Conservation (phyloP, 208 protist species). For the Acanthamoeba royreba region DNA sequence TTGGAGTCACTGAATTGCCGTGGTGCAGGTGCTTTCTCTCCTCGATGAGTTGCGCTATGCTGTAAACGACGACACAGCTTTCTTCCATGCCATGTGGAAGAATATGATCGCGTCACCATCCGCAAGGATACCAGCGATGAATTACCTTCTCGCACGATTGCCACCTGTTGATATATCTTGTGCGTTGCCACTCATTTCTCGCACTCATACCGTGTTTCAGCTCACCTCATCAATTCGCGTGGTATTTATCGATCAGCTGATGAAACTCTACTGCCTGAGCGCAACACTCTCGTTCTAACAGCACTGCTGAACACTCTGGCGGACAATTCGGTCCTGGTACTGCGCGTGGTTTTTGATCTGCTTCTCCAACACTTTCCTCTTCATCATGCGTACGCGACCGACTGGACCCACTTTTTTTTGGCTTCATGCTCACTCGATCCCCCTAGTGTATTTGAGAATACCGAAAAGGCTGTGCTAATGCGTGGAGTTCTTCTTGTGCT, state of each 20-base stretch:
- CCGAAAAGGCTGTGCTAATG: too few relatives aligned
- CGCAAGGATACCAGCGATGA: conserved; percentile 53
- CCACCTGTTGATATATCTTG: conserved; percentile 36
- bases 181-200: too few relatives aligned
- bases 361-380: conserved; percentile 56
- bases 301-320: conserved; percentile 43
- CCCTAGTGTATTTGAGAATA: too few relatives aligned
- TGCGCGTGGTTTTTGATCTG: conserved; percentile 61
- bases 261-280: too few relatives aligned
- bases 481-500: not conserved
- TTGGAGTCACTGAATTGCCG: not conserved
- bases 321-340: conserved; percentile 51
- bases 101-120: conserved; percentile 39
- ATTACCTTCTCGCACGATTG: conserved; percentile 52
- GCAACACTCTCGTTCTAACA: conserved; percentile 50
- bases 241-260: too few relatives aligned
- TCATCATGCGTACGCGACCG: not conserved
- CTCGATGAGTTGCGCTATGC: conserved; percentile 29
- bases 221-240: too few relatives aligned
- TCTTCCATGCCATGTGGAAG: conserved; percentile 64
- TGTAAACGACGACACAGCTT: conserved; percentile 34
- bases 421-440: too few relatives aligned
- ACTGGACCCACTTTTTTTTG: too few relatives aligned
- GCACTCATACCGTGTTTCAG: too few relatives aligned
- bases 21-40: not conserved